phyloP scores from a whole-genome alignment of 768 basidiomycete species.

The Fomitopsis pulvina region DNA sequence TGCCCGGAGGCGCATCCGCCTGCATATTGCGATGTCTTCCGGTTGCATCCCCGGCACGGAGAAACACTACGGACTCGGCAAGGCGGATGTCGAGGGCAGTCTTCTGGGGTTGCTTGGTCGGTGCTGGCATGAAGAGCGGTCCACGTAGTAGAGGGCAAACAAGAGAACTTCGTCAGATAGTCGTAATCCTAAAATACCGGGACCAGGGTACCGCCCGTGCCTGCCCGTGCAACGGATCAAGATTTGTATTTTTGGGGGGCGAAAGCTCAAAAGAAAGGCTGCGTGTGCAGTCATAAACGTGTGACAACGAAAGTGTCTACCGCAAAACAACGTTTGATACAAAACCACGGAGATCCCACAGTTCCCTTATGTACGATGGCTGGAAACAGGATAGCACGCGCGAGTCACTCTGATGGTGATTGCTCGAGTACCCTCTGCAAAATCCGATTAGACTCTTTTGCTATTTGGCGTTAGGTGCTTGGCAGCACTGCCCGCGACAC shows the following conservation, averaged over 20 bases:
- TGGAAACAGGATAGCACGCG: too few relatives aligned
- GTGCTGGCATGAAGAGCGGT: background rate
- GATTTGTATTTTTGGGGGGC: background rate
- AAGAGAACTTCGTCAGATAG: background rate
- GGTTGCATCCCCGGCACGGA: slow-evolving; percentile 33
- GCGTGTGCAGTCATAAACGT: background rate
- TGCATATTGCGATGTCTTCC: slow-evolving; percentile 25
- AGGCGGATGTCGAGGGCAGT: slow-evolving; percentile 37
- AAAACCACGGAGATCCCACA: too few relatives aligned
- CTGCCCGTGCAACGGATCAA: background rate
- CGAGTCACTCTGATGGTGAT: too few relatives aligned
- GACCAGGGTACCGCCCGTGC: background rate
- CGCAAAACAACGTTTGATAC: too few relatives aligned
- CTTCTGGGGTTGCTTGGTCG: slow-evolving; percentile 26
- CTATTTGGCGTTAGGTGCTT: too few relatives aligned
- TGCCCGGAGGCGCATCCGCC: slow-evolving; percentile 39
- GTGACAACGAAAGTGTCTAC: background rate
- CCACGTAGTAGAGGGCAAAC: background rate
- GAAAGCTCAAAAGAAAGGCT: background rate
- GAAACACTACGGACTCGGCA: slow-evolving; percentile 51
- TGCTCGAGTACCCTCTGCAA: too few relatives aligned
- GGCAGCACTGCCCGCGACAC: too few relatives aligned
- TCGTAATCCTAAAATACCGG: background rate
- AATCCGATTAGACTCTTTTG: too few relatives aligned
- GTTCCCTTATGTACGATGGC: too few relatives aligned